Base-by-base conservation (phyloP, 768 basidiomycete species). In the Podaxis pistillaris region DNA sequence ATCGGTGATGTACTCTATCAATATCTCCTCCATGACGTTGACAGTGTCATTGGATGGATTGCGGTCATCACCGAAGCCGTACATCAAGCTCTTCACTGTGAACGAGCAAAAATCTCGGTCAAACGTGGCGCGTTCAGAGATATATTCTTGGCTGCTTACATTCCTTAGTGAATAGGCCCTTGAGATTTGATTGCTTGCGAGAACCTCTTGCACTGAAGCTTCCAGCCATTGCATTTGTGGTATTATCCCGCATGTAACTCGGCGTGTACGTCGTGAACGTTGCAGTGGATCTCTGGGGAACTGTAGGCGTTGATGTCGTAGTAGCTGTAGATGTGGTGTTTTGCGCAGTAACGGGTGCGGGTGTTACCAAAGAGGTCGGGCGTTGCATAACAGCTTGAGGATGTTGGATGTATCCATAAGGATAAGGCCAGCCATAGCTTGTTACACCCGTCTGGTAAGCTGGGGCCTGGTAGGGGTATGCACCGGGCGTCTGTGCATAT, bases 61-160 rank as follows among this genome's bases (percentile, higher is more conserved):
- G 15, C 90, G 82, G 70, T 94, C 93, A 71, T 97, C 94, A 11
- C 94, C 94, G 74, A 96, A 97, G 30, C 92, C 94, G 70, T 94
- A 96, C 93, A 94, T 94, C 56, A 95, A 76, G 64, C 83, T 91
- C 67, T 88, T 86, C 63, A 95, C 93, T 93, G 67, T 12, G 57
- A 60, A 61, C 51, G 60, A 66, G 63, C 28, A 55, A 56, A 57
- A 63, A 58, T 60, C 58, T 65, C 64, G 22, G 66, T 28, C 11
- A 44, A 51, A 64, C 56, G 49, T 60, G 64, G 19, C 37, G 15
- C 46, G 41, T 15, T 41, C 26, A 19, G 41, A 41, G 11, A 41
- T 56, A 54, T 8, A 13, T 52, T 52, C 13, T 15, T 13, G 12
- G 37, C 30, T 38, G 24, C 91, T 74, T 69, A 92, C 91, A 74